Percentiles rank a stretch among this genome's conserved stretches.
Conservation (phyloP, 768 basidiomycete genomes). For the Pholiota conissans region DNA sequence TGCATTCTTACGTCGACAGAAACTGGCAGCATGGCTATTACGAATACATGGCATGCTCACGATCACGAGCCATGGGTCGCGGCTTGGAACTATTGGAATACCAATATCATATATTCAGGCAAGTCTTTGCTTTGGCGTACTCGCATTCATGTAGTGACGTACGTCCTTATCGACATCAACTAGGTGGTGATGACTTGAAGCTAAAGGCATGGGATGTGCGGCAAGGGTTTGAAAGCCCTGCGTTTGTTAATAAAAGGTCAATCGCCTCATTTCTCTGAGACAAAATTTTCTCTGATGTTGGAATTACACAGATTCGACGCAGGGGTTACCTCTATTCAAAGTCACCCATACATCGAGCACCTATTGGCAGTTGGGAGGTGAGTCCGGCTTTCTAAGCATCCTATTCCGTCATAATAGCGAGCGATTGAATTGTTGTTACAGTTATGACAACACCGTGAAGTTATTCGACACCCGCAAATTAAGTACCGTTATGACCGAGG, state of each 20-base stretch:
- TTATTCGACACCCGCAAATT: constrained; percentile 83
- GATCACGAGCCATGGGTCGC: constrained; percentile 95
- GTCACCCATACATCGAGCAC: constrained; percentile 77
- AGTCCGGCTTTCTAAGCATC: too few species aligned
- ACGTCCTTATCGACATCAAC: not conserved
- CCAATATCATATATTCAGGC: constrained; percentile 84
- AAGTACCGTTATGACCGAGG: constrained; percentile 50
- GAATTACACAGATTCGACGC: constrained; percentile 71
- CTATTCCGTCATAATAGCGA: not conserved
- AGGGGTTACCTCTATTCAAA: constrained; percentile 90
- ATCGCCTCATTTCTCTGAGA: not conserved
- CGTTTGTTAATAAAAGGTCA: constrained; percentile 74
- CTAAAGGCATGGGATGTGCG: constrained; percentile 92
- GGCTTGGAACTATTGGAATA: constrained; percentile 88
- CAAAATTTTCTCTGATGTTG: not conserved
- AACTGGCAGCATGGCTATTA: constrained; percentile 41
- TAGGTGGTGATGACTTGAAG: constrained; percentile 91
- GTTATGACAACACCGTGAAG: constrained; percentile 81
- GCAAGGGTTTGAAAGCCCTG: constrained; percentile 55
- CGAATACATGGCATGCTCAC: constrained; percentile 80
- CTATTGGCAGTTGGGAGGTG: constrained; percentile 91
- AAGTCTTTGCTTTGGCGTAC: constrained; percentile 8
- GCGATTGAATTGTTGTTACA: constrained; percentile 25
- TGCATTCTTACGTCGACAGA: constrained; percentile 57
- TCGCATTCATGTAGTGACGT: not conserved